These are phyloP conservation scores for Puccinia brachypodii DNA, from an alignment of 1,284 basidiomycete genomes.

Conservation along the genomic window DNA sequence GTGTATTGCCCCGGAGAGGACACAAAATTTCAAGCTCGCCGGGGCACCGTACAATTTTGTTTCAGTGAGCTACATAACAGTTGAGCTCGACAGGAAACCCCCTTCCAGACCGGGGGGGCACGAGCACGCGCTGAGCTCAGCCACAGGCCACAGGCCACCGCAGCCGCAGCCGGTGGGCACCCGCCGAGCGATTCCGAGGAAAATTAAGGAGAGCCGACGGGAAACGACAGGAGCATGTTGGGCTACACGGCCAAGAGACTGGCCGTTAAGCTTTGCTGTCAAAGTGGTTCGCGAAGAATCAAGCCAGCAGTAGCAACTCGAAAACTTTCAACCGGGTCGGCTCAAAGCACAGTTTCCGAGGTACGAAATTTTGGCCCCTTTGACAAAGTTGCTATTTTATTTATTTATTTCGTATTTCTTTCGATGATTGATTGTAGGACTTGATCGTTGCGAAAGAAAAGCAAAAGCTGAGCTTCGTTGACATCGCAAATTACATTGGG, in stretches of 20 bases:
- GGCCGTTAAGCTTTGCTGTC: not conserved
- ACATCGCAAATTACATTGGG: constrained; percentile 20
- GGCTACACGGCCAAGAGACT: not conserved
- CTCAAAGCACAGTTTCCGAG: not conserved
- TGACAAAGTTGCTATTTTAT: not conserved
- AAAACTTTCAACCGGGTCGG: not conserved
- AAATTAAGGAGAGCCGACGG: too few relatives aligned
- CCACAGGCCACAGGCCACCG: too few relatives aligned
- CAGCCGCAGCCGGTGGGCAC: too few relatives aligned
- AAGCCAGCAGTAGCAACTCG: not conserved
- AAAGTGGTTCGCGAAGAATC: not conserved
- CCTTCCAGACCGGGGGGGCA: too few relatives aligned
- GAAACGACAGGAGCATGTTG: too few relatives aligned
- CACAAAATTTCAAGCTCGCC: too few relatives aligned
- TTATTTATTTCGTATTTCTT: not conserved
- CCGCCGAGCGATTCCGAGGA: too few relatives aligned
- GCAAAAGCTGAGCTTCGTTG: constrained; percentile 1
- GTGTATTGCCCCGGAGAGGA: too few relatives aligned
- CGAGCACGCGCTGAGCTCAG: too few relatives aligned
- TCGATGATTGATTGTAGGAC: not conserved
- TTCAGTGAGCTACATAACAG: too few relatives aligned
- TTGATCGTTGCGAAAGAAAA: constrained; percentile 10
- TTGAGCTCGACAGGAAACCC: too few relatives aligned
- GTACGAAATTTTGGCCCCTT: not conserved
- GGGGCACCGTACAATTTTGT: too few relatives aligned